These are phyloP conservation scores for Eimeria praecox DNA, from an alignment of 169 alveolate species.

Conservation along the genomic window DNA sequence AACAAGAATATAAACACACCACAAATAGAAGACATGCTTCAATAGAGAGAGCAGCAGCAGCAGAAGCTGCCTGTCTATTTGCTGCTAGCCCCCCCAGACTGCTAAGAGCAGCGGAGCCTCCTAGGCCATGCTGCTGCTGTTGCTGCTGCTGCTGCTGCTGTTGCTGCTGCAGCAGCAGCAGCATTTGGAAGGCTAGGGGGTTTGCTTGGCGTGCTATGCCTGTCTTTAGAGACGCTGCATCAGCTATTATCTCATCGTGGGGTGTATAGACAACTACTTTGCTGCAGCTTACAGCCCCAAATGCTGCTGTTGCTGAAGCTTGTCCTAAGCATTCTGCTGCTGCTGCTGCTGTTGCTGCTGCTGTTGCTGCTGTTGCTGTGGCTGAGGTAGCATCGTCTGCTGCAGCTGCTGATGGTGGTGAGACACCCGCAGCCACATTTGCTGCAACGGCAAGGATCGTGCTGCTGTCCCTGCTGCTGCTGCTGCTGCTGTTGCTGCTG, in stretches of 20 bases:
- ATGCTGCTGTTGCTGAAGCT: constrained; percentile 21
- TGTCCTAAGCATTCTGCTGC: constrained; percentile 40
- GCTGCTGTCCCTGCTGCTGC: background rate
- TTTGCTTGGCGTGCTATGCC: background rate
- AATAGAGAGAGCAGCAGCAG: background rate
- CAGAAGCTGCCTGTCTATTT: background rate
- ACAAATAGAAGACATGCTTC: background rate
- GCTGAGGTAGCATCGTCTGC: background rate
- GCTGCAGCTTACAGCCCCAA: background rate
- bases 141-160: constrained; percentile 53
- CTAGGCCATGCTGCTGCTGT: background rate
- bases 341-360: constrained; percentile 44
- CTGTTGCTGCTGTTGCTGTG: constrained; percentile 44
- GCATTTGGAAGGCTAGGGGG: background rate
- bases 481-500: constrained; percentile 26
- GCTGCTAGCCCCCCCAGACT: background rate
- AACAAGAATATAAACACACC: background rate
- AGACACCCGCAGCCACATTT: background rate
- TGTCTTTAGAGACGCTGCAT: constrained; percentile 17
- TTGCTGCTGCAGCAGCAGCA: constrained; percentile 9
- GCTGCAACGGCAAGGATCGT: background rate
- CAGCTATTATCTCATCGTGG: constrained; percentile 21
- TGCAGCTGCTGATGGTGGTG: background rate
- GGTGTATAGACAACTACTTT: constrained; percentile 30
- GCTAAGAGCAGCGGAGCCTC: background rate